Conservation (phyloP, 441 rosid genomes). For the Mallotus japonicus region DNA sequence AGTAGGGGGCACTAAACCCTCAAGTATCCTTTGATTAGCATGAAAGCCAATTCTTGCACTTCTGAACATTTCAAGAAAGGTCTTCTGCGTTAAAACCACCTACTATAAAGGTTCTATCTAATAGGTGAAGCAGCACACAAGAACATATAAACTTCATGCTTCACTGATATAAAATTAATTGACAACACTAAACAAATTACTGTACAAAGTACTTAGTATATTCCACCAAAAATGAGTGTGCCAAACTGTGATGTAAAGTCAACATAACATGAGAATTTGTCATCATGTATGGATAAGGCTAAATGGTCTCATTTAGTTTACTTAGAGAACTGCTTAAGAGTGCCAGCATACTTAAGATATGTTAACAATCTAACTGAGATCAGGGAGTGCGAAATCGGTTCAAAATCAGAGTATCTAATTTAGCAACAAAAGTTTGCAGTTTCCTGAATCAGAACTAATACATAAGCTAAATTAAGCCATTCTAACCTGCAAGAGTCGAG, state of each 20-base stretch:
- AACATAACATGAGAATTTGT: not conserved
- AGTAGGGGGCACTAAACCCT: not conserved
- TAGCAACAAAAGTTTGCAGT: not conserved
- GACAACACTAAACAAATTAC: not conserved
- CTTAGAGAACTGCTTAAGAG: not conserved
- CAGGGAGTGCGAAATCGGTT: not conserved
- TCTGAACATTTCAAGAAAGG: not conserved
- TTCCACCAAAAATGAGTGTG: not conserved
- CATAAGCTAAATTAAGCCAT: constrained; percentile 18
- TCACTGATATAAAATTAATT: not conserved
- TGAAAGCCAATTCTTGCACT: not conserved
- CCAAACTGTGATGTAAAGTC: not conserved
- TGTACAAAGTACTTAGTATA: not conserved
- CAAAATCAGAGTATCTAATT: not conserved
- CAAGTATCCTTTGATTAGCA: not conserved
- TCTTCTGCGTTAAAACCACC: not conserved
- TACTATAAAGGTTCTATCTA: not conserved
- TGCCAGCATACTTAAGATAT: not conserved
- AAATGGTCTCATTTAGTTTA: not conserved
- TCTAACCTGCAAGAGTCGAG: constrained; percentile 89
- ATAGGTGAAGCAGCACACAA: not conserved
- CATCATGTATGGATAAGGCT: not conserved
- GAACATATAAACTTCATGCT: not conserved
- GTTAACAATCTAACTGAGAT: not conserved
- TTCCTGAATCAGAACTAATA: not conserved